A percentile compares a stretch with the other conserved stretches of the same genome.
Conservation (phyloP, 2,329 filamentous ascomycete genomes). For the Pseudocercospora crystallina region DNA sequence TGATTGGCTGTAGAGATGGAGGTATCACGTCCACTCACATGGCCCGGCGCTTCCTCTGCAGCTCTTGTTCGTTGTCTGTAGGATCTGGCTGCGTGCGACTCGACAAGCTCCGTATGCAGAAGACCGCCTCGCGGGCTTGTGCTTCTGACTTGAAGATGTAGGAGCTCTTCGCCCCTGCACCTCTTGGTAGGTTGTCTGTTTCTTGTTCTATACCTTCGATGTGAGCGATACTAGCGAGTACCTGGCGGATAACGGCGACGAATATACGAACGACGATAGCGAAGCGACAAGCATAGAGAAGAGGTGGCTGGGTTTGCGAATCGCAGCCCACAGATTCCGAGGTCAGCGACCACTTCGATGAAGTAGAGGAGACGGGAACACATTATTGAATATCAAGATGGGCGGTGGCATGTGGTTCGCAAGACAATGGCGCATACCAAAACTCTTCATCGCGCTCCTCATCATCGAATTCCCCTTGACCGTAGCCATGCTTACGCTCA, state of each 20-base stretch:
- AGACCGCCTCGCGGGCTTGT: constrained; percentile 7
- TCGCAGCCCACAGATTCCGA: background rate
- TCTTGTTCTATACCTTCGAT: constrained; percentile 5
- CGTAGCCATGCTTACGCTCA: constrained; percentile 66
- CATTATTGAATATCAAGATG: too few species aligned
- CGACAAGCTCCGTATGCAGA: constrained; percentile 8
- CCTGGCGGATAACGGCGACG: background rate
- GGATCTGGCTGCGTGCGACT: constrained; percentile 12
- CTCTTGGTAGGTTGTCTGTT: background rate
- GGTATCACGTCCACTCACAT: background rate
- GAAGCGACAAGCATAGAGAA: background rate
- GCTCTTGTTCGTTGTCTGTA: constrained; percentile 14
- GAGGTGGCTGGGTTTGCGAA: too few species aligned
- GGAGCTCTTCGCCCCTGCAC: background rate
- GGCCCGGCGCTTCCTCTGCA: constrained; percentile 9
- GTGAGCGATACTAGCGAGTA: background rate
- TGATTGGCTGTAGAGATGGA: background rate
- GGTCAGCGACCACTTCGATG: background rate
- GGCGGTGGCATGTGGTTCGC: constrained; percentile 33
- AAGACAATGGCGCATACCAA: constrained; percentile 55
- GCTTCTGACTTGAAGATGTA: too few species aligned
- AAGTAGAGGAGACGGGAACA: too few species aligned
- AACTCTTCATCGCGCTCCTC: constrained; percentile 58
- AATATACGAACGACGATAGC: constrained; percentile 2
- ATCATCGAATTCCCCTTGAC: constrained; percentile 64